Conservation (phyloP, 148 eudicot genomes). For the Simmondsia chinensis region DNA sequence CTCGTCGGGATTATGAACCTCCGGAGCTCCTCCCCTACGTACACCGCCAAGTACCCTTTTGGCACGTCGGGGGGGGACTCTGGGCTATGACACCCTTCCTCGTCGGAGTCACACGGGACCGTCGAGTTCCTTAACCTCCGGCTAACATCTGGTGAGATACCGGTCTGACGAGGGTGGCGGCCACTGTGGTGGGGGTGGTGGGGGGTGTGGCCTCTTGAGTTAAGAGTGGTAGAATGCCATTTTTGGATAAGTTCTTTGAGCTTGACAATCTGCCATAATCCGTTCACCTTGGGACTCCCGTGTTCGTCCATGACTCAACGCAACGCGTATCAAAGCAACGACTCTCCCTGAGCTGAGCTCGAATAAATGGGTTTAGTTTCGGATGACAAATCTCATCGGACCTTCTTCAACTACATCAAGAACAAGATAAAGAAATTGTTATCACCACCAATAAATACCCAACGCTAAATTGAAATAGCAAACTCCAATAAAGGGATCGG, state of each 20-base stretch:
- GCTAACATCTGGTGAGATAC: constrained; percentile 38
- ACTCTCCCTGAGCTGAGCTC: constrained; percentile 4
- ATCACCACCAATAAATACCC: not conserved
- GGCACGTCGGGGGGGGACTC: constrained; percentile 68
- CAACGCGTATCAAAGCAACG: not conserved
- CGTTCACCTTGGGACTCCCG: constrained; percentile 31
- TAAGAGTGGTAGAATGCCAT: constrained; percentile 50
- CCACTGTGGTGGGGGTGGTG: not conserved
- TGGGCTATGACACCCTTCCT: constrained; percentile 55
- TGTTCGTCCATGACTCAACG: constrained; percentile 39
- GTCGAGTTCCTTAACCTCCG: constrained; percentile 21
- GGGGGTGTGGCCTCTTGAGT: constrained; percentile 14
- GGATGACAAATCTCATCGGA: constrained; percentile 15
- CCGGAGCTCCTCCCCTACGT: constrained; percentile 68
- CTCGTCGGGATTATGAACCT: constrained; percentile 78
- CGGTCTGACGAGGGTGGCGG: constrained; percentile 9
- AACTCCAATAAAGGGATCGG: no score
- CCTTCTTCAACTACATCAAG: constrained; percentile 12
- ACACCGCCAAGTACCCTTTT: constrained; percentile 71
- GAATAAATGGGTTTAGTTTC: constrained; percentile 8
- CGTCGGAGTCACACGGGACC: constrained; percentile 45
- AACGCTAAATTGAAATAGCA: no score
- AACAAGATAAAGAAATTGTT: not conserved
- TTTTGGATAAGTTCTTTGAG: constrained; percentile 48
- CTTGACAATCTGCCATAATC: constrained; percentile 63